Percentiles rank a stretch among this genome's conserved stretches.
phyloP scores from a whole-genome alignment of 2,329 filamentous ascomycete genomes.

The Beauveria scarabaeidicola region DNA sequence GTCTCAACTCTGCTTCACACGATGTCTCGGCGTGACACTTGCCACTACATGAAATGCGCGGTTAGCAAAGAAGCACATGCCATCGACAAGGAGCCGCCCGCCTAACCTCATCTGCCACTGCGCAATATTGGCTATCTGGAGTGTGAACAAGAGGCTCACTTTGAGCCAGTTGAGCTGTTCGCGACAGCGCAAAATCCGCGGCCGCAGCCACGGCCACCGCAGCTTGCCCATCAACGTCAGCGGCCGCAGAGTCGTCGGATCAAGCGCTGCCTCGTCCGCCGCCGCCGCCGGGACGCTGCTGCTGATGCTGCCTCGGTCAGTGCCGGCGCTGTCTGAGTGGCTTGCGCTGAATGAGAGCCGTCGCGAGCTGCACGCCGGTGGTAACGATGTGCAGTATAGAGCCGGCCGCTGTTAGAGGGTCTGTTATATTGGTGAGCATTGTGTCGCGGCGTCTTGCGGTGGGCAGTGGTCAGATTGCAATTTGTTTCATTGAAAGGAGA shows the following conservation, averaged over 20 bases:
- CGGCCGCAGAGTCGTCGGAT: background rate
- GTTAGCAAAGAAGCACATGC: background rate
- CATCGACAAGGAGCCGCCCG: background rate
- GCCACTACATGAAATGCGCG: background rate
- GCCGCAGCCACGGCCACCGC: slow-evolving; percentile 2
- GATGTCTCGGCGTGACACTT: background rate
- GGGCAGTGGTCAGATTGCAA: too few relatives aligned
- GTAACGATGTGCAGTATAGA: background rate
- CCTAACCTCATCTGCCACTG: background rate
- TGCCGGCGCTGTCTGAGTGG: background rate
- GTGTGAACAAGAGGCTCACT: background rate
- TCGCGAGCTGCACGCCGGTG: slow-evolving; percentile 1
- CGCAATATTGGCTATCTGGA: background rate
- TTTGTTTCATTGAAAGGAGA: too few relatives aligned
- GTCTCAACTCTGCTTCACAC: background rate
- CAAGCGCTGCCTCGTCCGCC: background rate
- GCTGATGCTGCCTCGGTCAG: background rate
- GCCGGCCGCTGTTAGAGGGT: background rate
- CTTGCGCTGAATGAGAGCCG: background rate
- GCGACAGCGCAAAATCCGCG: background rate
- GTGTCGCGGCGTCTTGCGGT: background rate
- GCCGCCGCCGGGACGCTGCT: background rate
- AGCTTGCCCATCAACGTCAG: background rate
- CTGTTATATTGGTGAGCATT: background rate
- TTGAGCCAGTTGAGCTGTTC: slow-evolving; percentile 4